Percentiles rank a stretch among this genome's conserved stretches.
Evolutionary conservation across 2,329 filamentous ascomycete genomes (phyloP).

Genomic region (Lasiodiplodia theobromae): DNA sequence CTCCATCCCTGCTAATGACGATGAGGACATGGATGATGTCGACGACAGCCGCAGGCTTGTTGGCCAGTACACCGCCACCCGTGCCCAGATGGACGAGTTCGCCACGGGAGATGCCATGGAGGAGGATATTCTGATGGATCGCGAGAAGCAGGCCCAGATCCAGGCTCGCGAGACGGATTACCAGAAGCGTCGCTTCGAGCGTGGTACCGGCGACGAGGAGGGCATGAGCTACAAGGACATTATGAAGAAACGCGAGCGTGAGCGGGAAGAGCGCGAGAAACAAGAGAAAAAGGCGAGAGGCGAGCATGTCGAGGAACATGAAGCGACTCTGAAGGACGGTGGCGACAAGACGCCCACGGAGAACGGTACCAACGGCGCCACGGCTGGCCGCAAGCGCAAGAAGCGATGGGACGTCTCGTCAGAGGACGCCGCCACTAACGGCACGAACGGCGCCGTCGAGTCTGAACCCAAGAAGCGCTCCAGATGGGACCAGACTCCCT

Average conservation of each 20-base stretch:
- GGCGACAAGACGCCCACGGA: constrained; percentile 60
- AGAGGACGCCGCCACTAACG: constrained; percentile 59
- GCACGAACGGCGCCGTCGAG: constrained; percentile 39
- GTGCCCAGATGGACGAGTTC: constrained; percentile 92
- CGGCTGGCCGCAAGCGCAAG: constrained; percentile 75
- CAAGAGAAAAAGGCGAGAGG: constrained; percentile 73
- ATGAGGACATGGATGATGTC: constrained; percentile 82
- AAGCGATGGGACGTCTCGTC: constrained; percentile 91
- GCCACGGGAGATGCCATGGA: constrained; percentile 89
- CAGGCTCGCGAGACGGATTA: constrained; percentile 95
- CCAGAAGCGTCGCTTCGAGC: constrained; percentile 92
- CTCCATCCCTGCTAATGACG: constrained; percentile 82
- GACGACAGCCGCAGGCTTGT: constrained; percentile 75
- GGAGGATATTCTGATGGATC: constrained; percentile 84
- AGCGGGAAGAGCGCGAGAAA: constrained; percentile 85
- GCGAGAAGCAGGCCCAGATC: constrained; percentile 90
- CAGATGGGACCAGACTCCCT: constrained; percentile 81
- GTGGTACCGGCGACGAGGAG: constrained; percentile 75
- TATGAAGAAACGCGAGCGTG: constrained; percentile 89
- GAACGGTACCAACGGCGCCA: constrained; percentile 71
- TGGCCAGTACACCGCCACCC: constrained; percentile 94
- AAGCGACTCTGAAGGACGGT: constrained; percentile 75
- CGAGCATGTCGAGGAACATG: constrained; percentile 69
- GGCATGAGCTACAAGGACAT: constrained; percentile 86
- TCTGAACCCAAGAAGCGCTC: constrained; percentile 67